Evolutionary conservation across 2,329 filamentous ascomycete species (phyloP), one percentile per base, ranked within the genome.

Genomic region (Lachnellula hyalina): DNA sequence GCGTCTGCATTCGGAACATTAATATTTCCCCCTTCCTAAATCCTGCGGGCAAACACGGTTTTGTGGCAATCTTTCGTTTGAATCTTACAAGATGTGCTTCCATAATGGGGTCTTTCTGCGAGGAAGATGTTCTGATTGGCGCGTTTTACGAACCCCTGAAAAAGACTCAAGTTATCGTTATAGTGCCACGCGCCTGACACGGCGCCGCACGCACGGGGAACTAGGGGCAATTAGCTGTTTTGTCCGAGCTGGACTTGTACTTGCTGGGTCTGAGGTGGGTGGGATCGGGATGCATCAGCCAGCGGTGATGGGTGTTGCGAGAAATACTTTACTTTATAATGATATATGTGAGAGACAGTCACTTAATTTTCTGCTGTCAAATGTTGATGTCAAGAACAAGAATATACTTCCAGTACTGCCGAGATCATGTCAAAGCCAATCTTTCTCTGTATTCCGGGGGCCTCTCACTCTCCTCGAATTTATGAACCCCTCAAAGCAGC

Each of bases 401-500:
- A 32, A 15, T n/a, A 46, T 52, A 46, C 28, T 47, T 38, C 35
- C 21, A 54, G 17, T 35, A 41, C 34, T 32, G 55, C 49, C 57
- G 52, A 46, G 12, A 17, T 21, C 9, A 66, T 65, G 62, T 59
- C 62, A 45, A 64, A 55, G 53, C 72, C 73, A 52, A 71, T 70
- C 4, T 67, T 75, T 11, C 56, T 75, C 56, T 71, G 73, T 48
- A 62, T 75, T 51, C 72, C 67, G 7, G 72, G 71, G 50, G 65
- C 71, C 45, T 74, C 70, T 65, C 73, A 75, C 57, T 63, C 61
- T 36, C 65, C 70, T 9, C 62, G 49, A 35, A 70, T 71, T 60
- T 75, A 71, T 56, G 59, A 69, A 53, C 65, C 67, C n/a, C 53
- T 74, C 49, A 69, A 65, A 49, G 61, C 63, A 2, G 59, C 68